A percentile compares a stretch with the other conserved stretches of the same genome.
These are phyloP conservation scores for Trichoderma erinaceum DNA, from an alignment of 495 filamentous ascomycete genomes.

Conservation along the genomic window DNA sequence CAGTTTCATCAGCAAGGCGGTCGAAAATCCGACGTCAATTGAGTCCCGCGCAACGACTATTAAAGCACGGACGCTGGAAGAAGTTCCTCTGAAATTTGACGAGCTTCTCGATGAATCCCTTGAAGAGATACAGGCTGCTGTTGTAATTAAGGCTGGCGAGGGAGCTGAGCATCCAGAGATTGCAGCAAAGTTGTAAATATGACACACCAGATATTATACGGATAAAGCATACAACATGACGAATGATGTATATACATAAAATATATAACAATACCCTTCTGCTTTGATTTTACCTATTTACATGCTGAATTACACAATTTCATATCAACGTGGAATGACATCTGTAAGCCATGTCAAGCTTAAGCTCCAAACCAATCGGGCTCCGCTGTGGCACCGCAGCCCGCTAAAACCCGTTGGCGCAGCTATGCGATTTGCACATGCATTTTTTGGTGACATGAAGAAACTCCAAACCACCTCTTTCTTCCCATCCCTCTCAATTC, in stretches of 20 bases:
- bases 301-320: too few relatives aligned
- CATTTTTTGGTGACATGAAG: background rate
- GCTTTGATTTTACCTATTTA: too few relatives aligned
- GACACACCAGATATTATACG: background rate
- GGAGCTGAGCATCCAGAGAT: background rate
- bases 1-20: constrained; percentile 47
- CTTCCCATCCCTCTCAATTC: background rate
- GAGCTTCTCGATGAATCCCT: constrained; percentile 25
- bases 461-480: background rate
- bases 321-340: background rate
- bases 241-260: too few relatives aligned
- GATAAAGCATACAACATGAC: too few relatives aligned
- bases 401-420: background rate
- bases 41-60: constrained; percentile 47
- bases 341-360: background rate
- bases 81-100: constrained; percentile 46
- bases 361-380: background rate
- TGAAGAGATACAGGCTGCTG: background rate
- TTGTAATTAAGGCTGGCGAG: background rate
- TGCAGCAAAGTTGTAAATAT: background rate
- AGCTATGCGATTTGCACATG: background rate
- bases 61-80: constrained; percentile 49
- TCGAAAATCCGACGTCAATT: constrained; percentile 34
- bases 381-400: background rate
- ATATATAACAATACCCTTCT: too few relatives aligned